Evolutionary conservation across 83 land plant species (phyloP), one percentile per base, ranked within the genome.

Genomic region (Diphasiastrum complanatum): DNA sequence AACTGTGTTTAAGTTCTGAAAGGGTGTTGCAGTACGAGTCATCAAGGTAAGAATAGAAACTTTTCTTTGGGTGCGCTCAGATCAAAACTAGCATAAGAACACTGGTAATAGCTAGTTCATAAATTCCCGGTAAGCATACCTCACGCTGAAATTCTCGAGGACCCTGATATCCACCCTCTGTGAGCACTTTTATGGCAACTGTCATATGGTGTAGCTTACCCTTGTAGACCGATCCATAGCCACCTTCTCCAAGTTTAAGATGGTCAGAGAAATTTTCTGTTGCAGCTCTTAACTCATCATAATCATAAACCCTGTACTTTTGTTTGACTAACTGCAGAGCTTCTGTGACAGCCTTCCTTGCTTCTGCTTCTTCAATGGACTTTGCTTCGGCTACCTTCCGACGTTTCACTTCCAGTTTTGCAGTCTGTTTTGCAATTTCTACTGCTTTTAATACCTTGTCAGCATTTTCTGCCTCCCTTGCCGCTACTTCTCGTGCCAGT

Each of bases 151-250:
- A 86, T 47, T 80, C 80, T 22, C 80, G 76, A 54, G 56, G 63
- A 37, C 69, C 79, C 18, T 73, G 49, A 49, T 33, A 53, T 27
- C 66, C 60, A 24, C 78, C 84, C 48, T 47, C 69, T 0, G 27
- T 63, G 43, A 86, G 70, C 53, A 79, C 84, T 75, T 86, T 86
- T 57, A 86, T 63, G 67, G 91, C 91, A 5, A 80, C 86, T 4
- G 74, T 45, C 4, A 75, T 83, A 60, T 72, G 70, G 71, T 85
- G 71, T 47, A 83, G 74, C 26, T 11, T 75, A 61, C 91, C 55
- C 53, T 73, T 83, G 61, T 83, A 85, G 12, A 83, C 84, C 31
- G 70, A 68, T 16, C 86, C 91, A 75, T 77, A 80, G 4, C 81
- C 72, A 54, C 91, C 91, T 51, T 83, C 81, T 5, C 91, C 91